These are phyloP conservation scores for Metschnikowia anglica DNA, from an alignment of 805 yeast genomes.

Conservation along the genomic window DNA sequence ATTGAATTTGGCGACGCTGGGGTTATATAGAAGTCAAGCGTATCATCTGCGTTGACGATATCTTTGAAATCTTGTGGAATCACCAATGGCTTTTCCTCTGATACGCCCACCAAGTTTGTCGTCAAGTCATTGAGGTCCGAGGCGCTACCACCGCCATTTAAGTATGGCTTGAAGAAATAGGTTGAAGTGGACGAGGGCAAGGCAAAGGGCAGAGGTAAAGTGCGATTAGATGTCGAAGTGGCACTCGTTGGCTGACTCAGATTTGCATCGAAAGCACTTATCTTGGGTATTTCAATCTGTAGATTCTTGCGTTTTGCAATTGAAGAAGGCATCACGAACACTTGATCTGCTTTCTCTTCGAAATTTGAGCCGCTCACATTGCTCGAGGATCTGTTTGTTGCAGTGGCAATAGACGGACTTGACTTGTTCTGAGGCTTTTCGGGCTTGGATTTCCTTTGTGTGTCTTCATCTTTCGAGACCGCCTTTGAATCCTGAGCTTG, in stretches of 20 bases:
- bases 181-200: conserved; percentile 44
- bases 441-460: background rate
- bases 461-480: background rate
- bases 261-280: conserved; percentile 10
- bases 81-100: conserved; percentile 23
- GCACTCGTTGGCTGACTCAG: conserved; percentile 18
- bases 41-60: conserved; percentile 36
- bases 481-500: too few relatives aligned
- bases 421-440: background rate
- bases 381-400: background rate
- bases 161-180: conserved; percentile 37
- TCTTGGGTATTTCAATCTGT: conserved; percentile 19
- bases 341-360: too few relatives aligned
- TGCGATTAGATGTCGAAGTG: conserved; percentile 17
- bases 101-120: conserved; percentile 2
- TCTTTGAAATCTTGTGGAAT: conserved; percentile 40
- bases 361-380: conserved; percentile 1
- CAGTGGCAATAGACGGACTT: background rate
- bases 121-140: conserved; percentile 5
- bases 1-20: conserved; percentile 35
- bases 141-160: conserved; percentile 11
- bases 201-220: conserved; percentile 42
- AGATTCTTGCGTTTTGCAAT: conserved; percentile 13
- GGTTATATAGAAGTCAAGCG: conserved; percentile 40
- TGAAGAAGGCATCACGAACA: background rate